Evolutionary conservation across 345 rosid species (phyloP), one percentile per base, ranked within the genome.

Genomic region (Sonneratia caseolaris): DNA sequence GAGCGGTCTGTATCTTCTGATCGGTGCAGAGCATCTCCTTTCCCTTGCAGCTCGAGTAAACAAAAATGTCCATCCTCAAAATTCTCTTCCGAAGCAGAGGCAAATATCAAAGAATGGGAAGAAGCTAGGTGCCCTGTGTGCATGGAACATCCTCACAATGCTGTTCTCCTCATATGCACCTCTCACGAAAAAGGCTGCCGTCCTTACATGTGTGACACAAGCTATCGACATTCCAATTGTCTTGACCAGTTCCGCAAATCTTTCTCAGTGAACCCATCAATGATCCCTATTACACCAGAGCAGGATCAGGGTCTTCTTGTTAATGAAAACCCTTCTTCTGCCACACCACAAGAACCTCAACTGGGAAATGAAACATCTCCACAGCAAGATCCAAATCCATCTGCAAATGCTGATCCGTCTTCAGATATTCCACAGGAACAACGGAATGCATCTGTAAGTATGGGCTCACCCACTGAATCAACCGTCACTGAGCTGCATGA

Each of bases 91-190:
- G 87, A 85, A 36, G 76, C 78, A 56, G 92, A 82, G 37, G 90
- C 83, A 71, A 82, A 82, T 70, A 57, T 87, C 51, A 95, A 82
- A 78, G 99, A 95, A 79, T 95, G 97, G 96, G 97, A 89, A 78
- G 99, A 92, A 12, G 97, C 98, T 16, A 84, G 94, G 71, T 95
- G 99, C 82, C 89, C 99, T 37, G 96, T 95, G 32, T 95, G 99
- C 80, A 90, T 95, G 92, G 99, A 95, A 72, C 99, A 90, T 84
- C 99, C 99, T 62, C 99, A 95, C 78, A 95, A 95, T 78, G 97
- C 97, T 19, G 84, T 95, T 76, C 96, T 95, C 72, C 96, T 95
- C 37, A 70, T 92, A 68, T 95, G 99, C 71, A 79, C 99, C 70
- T 92, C 99, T 40, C 88, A 92, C 73, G 96, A 89, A 37, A 95